Evolutionary conservation across 495 filamentous ascomycete genomes (phyloP), one percentile per base, ranked within the genome.

Genomic region (Trichocladium uniseriatum): DNA sequence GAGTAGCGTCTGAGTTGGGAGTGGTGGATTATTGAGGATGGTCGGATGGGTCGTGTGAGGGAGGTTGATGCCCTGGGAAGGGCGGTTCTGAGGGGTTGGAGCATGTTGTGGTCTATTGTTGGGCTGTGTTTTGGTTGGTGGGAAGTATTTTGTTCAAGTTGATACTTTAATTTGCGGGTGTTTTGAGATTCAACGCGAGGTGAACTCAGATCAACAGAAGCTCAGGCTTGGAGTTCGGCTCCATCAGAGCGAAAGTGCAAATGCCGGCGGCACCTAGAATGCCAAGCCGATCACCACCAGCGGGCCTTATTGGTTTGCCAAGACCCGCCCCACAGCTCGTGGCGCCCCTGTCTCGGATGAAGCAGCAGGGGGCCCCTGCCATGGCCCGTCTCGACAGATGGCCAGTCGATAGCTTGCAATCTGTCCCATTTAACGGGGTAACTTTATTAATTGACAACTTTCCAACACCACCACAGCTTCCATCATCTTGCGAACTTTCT

Each of bases 361-460:
- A 43, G n/a, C 20, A 50, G 34, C 31, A 38, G 21, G 38, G 38
- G 28, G 38, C 21, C 32, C 40, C n/a, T n/a, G n/a, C n/a, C n/a
- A n/a, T n/a, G n/a, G n/a, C n/a, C n/a, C n/a, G n/a, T n/a, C n/a
- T n/a, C 50, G 51, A 53, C 55, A 57, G 51, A 59, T 64, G 47
- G 61, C 56, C 59, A 51, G 32, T 40, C 35, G 29, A 10, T 24
- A 29, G 45, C 32, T 40, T 62, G 56, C 61, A 64, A 64, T 59
- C 58, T 64, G 61, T 57, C 61, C 61, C 56, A 51, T 53, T 45
- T 29, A 48, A 14, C 21, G 15, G 29, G 19, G 13, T 5, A 10
- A 5, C 31, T 27, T 27, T 3, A 27, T 8, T 3, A 27, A 27
- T 27, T 27, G 24, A 27, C 24, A 27, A 27, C 24, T 27, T 27